phyloP scores from a whole-genome alignment of 805 yeast species.

The Suhomyces vadensis region DNA sequence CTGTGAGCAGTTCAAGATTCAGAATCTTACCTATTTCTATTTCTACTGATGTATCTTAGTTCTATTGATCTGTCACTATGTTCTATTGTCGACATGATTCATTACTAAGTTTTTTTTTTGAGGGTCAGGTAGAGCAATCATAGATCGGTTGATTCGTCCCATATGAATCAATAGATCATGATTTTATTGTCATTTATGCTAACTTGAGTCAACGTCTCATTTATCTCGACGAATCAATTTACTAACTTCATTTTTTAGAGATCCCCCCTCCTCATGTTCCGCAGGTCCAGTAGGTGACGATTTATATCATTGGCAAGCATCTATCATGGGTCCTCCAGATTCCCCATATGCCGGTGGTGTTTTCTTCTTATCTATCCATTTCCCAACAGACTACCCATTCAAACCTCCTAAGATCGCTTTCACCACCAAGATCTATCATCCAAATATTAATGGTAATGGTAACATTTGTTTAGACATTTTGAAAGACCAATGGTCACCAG shows the following conservation, averaged over 20 bases:
- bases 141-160: not conserved
- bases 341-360: conserved; percentile 90
- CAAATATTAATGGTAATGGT: conserved; percentile 94
- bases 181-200: too few species aligned
- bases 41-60: too few species aligned
- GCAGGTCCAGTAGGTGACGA: conserved; percentile 99
- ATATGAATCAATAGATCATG: not conserved
- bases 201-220: not conserved
- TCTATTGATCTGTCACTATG: too few species aligned
- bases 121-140: not conserved
- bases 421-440: conserved; percentile 96
- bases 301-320: conserved; percentile 98
- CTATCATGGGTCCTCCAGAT: conserved; percentile 98
- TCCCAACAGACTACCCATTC: conserved; percentile 99
- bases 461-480: conserved; percentile 94
- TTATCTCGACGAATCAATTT: not conserved
- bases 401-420: conserved; percentile 91
- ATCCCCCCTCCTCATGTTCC: conserved; percentile 97
- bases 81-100: not conserved
- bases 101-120: not conserved
- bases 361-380: conserved; percentile 91
- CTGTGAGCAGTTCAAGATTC: too few species aligned
- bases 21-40: too few species aligned
- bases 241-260: conserved; percentile 52
- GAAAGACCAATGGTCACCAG: conserved; percentile 99